Base-by-base conservation (phyloP, 176 grass and related monocot genomes). In the Luzula sylvatica region DNA sequence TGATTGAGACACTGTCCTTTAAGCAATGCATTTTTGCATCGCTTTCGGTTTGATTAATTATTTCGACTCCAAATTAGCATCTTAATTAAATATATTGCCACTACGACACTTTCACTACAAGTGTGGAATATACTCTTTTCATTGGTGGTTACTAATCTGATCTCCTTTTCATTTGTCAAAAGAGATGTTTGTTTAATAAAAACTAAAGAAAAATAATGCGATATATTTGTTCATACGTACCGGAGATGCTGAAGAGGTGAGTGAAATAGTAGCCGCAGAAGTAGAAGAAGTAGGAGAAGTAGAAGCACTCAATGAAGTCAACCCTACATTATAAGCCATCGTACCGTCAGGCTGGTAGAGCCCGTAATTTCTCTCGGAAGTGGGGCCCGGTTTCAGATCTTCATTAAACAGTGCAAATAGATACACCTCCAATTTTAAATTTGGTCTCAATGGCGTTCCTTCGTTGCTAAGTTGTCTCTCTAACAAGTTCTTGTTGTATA, bases 401-500 rank as follows among this genome's bases (percentile, higher is more conserved):
- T 99, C 93, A 42, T 99, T 99, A 76, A 99, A 99, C 45, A 99
- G 78, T 0, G 93, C 93, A 43, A 99, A 99, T 20, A 99, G 69
- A 61, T 92, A 99, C 11, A 92, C 82, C 78, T 99, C 93, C 5
- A 92, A 39, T 3, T 73, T 65, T 15, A 65, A 72, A 22, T 66
- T 55, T 0, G 93, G 86, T 5, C 86, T 69, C 55, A 99, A 59
- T 14, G 93, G 93, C n/a, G 93, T 98, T 23, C 93, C 86, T 74
- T 98, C 86, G 22, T 42, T 62, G 18, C 47, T 43, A 14, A 74
- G 22, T 53, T 98, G 93, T 23, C 84, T 73, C 26, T 71, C 11
- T 43, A 98, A 35, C 69, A 98, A 43, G 78, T 98, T 92, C 22
- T 56, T 70, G 68, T 87, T 98, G 85, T 98, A 98, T 0, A 41